Evolutionary conservation across 2,329 filamentous ascomycete species (phyloP), one percentile per base, ranked within the genome.

Genomic region (Trichoderma lentiforme): DNA sequence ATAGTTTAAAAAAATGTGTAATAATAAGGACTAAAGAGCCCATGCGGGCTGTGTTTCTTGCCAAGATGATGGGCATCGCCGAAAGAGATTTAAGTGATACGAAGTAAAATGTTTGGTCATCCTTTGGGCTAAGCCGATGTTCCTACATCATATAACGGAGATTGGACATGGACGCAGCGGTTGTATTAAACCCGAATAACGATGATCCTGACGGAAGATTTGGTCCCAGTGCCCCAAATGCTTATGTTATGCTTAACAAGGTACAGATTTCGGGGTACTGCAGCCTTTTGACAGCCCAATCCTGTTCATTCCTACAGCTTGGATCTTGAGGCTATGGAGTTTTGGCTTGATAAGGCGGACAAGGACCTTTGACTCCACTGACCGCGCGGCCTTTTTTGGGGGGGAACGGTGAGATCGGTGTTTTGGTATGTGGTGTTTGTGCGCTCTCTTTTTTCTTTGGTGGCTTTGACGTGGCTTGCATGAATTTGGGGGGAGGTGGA

Each of bases 401-500:
- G 57, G 34, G 30, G n/a, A 21, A 32, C 26, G 56, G 66, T 24
- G 39, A 69, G 66, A 18, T 58, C 7, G n/a, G n/a, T 11, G 43
- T 6, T 51, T 47, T 47, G 21, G 47, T 28, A 56, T 39, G 2
- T 57, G 24, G 18, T 43, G 24, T 18, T 39, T 36, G 32, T 12
- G 32, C 2, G n/a, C 14, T 57, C 26, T 9, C 26, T 43, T 24
- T 32, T 18, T 21, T 32, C 39, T 43, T n/a, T 32, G 26, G 15
- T 58, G 28, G 9, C 30, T 63, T 67, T 67, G 63, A 57, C 51
- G 56, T 61, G 51, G 56, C 66, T 69, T 69, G 58, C 58, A 61
- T 39, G 58, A 58, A 36, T 6, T 6, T 28, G 63, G 9, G 14
- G 30, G 26, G 4, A 47, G 30, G 30, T 64, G 28, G 62, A 53